phyloP scores from a whole-genome alignment of 2,329 filamentous ascomycete genomes.

The Penicillium oxalicum region DNA sequence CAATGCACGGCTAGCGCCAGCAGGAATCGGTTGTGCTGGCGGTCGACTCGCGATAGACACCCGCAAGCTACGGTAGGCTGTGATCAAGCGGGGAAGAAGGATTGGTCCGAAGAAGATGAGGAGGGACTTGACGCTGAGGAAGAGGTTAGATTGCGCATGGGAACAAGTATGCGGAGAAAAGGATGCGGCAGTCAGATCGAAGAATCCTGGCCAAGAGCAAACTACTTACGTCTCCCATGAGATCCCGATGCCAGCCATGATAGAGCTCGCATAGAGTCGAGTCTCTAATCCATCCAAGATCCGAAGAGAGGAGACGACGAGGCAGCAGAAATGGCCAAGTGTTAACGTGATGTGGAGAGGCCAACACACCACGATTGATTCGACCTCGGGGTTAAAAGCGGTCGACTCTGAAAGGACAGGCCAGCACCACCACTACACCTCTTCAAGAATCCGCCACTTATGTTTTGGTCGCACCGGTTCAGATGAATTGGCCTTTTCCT shows the following conservation, averaged over 20 bases:
- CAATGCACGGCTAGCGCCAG: slow-evolving; percentile 33
- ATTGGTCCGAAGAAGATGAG: slow-evolving; percentile 41
- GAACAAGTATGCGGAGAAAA: not conserved
- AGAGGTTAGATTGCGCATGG: slow-evolving; percentile 5
- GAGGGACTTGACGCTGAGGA: slow-evolving; percentile 37
- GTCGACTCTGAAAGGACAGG: slow-evolving; percentile 2
- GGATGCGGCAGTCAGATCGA: not conserved
- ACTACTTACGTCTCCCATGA: slow-evolving; percentile 30
- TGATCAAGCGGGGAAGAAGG: slow-evolving; percentile 35
- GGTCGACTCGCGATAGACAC: slow-evolving; percentile 30
- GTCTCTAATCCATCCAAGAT: not conserved
- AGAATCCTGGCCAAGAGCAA: not conserved
- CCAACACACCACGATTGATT: slow-evolving; percentile 1
- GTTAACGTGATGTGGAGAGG: not conserved
- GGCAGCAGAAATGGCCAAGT: not conserved
- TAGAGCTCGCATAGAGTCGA: slow-evolving; percentile 3
- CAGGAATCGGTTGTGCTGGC: slow-evolving; percentile 33
- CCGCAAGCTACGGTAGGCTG: slow-evolving; percentile 32
- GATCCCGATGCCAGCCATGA: slow-evolving; percentile 26
- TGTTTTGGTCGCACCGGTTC: no score
- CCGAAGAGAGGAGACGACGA: not conserved
- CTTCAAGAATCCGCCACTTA: no score
- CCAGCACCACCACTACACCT: no score
- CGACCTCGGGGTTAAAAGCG: slow-evolving; percentile 6
- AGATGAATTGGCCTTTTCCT: no score